A percentile compares a stretch with the other conserved stretches of the same genome.
Evolutionary conservation across 2,329 filamentous ascomycete genomes (phyloP).

Genomic region (Aspergillus fischeri): DNA sequence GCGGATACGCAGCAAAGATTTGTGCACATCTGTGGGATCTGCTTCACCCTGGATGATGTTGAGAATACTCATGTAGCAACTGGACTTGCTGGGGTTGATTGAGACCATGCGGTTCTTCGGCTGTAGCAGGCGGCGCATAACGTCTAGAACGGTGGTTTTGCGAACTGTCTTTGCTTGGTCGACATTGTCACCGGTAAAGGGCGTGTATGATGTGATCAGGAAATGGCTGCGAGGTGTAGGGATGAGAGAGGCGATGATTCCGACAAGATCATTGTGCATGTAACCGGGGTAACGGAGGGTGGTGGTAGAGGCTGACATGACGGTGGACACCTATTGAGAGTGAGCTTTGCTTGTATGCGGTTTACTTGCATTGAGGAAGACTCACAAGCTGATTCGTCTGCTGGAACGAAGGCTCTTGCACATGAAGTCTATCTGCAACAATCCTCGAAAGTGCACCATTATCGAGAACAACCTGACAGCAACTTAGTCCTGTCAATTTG

Average conservation of each 20-base stretch:
- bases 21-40: constrained; percentile 95
- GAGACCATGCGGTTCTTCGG: constrained; percentile 99
- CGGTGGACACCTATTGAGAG: constrained; percentile 67
- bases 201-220: constrained; percentile 96
- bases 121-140: constrained; percentile 92
- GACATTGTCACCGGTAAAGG: constrained; percentile 93
- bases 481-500: constrained; percentile 17
- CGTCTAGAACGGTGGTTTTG: constrained; percentile 95
- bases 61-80: constrained; percentile 97
- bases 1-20: constrained; percentile 91
- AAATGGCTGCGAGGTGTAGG: constrained; percentile 97
- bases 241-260: constrained; percentile 92
- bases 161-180: constrained; percentile 96
- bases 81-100: constrained; percentile 90
- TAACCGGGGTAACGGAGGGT: constrained; percentile 96
- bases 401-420: constrained; percentile 91
- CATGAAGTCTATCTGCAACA: constrained; percentile 87
- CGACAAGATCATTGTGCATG: constrained; percentile 99
- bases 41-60: constrained; percentile 99
- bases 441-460: constrained; percentile 93
- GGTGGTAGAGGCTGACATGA: constrained; percentile 97
- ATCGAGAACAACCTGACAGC: constrained; percentile 70
- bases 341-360: constrained; percentile 1
- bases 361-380: background rate
- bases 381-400: constrained; percentile 91